Evolutionary conservation across 139 green algal species (phyloP), one percentile per base, ranked within the genome.

Genomic region (Micractinium sp.): DNA sequence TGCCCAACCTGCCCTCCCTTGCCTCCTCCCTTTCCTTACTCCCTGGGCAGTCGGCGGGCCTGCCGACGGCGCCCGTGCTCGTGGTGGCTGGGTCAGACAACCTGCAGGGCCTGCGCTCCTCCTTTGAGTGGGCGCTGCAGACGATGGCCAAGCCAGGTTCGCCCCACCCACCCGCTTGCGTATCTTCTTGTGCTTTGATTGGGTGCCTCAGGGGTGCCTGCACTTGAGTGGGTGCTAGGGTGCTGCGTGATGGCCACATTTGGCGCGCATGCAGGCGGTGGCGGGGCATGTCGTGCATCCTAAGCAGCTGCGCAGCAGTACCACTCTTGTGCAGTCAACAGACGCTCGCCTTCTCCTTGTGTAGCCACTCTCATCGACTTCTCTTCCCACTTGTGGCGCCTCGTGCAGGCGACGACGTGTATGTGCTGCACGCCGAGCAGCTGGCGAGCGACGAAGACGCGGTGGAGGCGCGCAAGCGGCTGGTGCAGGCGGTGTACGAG

Each of bases 51-150:
- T 38, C 47, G 20, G 78, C 78, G 41, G 78, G 27, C 78, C 12
- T 36, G 31, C 78, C 82, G 1, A 31, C 81, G 1, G 81, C 87
- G 3, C 85, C 66, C 3, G 66, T 35, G 3, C 18, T 93, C 18
- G 33, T 91, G 33, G 88, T 91, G 41, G 88, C 88, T 0, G 90
- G 76, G 9, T 36, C 66, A 15, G 84, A 90, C 76, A 82, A 90
- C 79, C 27, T 93, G 22, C 33, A 75, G 29, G 63, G 33, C 3
- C 88, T 93, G 76, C 61, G 81, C 12, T 80, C 19, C 61, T 80
- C 66, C 27, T 91, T 93, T 61, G 88, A 91, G 29, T 93, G 78
- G 86, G 84, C 85, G 36, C 36, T 93, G 66, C 38, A 41, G 15
- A 79, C 86, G 47, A 74, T 90, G 27, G 84, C 87, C 31, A 35